Percentiles rank a stretch among this genome's conserved stretches.
Evolutionary conservation across 176 grass and related monocot species (phyloP).

Genomic region (Calamus simplicifolius): DNA sequence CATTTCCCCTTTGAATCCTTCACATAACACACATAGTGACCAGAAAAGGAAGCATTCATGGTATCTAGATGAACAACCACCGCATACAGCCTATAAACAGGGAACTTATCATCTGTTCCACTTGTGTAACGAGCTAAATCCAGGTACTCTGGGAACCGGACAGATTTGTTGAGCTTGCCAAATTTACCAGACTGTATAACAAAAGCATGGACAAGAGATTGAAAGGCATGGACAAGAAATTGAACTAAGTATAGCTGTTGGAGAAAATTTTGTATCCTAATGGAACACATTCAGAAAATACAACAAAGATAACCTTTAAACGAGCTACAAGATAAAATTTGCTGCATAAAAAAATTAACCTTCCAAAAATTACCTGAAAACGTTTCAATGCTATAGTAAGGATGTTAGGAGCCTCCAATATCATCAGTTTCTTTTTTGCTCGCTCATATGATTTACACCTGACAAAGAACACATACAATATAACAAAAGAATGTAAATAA

Average conservation of each 20-base stretch:
- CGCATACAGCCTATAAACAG: slow-evolving; percentile 78
- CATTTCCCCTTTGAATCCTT: slow-evolving; percentile 68
- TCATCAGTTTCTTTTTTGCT: slow-evolving; percentile 73
- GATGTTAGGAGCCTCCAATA: slow-evolving; percentile 81
- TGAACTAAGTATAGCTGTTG: slow-evolving; percentile 4
- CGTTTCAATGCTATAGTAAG: slow-evolving; percentile 83
- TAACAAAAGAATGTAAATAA: too few species aligned
- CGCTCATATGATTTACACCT: slow-evolving; percentile 83
- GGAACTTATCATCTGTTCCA: slow-evolving; percentile 48
- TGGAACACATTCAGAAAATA: neutral
- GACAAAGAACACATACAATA: neutral
- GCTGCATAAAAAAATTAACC: too few species aligned
- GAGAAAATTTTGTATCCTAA: neutral
- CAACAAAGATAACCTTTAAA: neutral
- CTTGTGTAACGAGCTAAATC: slow-evolving; percentile 73
- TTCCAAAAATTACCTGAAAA: slow-evolving; percentile 54
- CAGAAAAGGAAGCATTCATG: slow-evolving; percentile 55
- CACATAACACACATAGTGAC: slow-evolving; percentile 87
- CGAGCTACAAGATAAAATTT: too few species aligned
- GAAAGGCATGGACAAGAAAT: slow-evolving; percentile 3
- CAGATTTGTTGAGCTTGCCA: slow-evolving; percentile 63
- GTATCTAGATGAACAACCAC: slow-evolving; percentile 77
- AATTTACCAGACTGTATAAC: slow-evolving; percentile 53
- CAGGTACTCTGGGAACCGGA: slow-evolving; percentile 56
- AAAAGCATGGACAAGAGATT: neutral